These are phyloP conservation scores for Nakazawaea sp. DNA, from an alignment of 805 yeast species.

Conservation along the genomic window DNA sequence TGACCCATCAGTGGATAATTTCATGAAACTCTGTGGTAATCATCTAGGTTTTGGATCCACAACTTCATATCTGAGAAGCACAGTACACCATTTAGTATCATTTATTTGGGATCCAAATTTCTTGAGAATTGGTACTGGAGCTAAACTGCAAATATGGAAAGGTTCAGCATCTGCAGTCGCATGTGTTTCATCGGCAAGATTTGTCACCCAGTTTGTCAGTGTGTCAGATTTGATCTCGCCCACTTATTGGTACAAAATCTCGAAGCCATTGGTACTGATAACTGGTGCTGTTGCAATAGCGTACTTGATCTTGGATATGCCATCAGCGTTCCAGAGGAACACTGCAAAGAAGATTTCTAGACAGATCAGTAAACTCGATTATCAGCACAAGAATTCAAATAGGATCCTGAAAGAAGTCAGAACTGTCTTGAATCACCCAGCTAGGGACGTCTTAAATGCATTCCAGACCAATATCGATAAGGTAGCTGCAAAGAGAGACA, in stretches of 20 bases:
- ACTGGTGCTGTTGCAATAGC: conserved; percentile 47
- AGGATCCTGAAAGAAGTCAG: conserved; percentile 80
- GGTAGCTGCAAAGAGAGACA: conserved; percentile 50
- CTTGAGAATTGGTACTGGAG: conserved; percentile 17
- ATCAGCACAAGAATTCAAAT: conserved; percentile 68
- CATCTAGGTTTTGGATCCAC: too few species aligned
- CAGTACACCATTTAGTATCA: too few species aligned
- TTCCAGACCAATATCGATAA: conserved; percentile 63
- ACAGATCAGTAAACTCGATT: conserved; percentile 63
- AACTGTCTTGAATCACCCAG: conserved; percentile 73
- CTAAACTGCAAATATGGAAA: conserved; percentile 18
- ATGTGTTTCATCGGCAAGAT: conserved; percentile 12
- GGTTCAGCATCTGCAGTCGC: conserved; percentile 24
- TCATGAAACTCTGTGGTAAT: conserved; percentile 37
- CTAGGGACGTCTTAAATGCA: conserved; percentile 69
- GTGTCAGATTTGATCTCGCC: conserved; percentile 29
- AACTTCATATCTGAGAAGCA: not conserved
- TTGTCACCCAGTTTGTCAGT: conserved; percentile 28
- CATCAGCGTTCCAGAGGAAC: conserved; percentile 82
- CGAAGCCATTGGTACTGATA: conserved; percentile 45
- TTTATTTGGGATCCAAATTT: conserved; percentile 21
- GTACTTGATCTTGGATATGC: conserved; percentile 73
- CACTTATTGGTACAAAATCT: conserved; percentile 36
- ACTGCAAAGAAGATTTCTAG: conserved; percentile 63
- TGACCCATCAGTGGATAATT: conserved; percentile 66